Evolutionary conservation across 148 eudicot species (phyloP), one percentile per base, ranked within the genome.

Genomic region (Heliamphora exappendiculata): DNA sequence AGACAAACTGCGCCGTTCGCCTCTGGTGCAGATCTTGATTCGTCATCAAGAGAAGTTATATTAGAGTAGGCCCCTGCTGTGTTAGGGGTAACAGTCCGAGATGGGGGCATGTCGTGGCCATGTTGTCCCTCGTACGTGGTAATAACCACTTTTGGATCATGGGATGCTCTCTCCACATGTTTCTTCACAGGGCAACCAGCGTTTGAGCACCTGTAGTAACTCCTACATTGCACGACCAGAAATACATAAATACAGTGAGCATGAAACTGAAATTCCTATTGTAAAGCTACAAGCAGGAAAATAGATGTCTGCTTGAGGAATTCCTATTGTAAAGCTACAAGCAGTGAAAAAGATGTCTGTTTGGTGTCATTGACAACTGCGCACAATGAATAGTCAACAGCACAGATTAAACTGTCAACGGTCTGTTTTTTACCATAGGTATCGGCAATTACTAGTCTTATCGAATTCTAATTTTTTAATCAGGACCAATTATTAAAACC

Each of bases 131-230:
- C 98, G 31, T 93, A 93, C 19, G 97, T 86, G 33, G 94, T 87
- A 47, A 91, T 82, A 39, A 93, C 94, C 31, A 85, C 79, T 76
- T 85, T 87, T 16, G 86, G 78, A 78, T 94, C 94, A 76, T 88
- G 82, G 34, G 94, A 83, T 31, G 98, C 90, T 70, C 98, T 83
- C 84, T 91, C 98, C 12, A 93, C 94, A 63, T 90, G 98, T 80
- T 93, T 91, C 84, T 91, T 93, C 8, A 76, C 97, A 1, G 91
- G 88, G 84, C 97, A 94, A 53, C 98, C 91, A 20, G 91, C 71
- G 44, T 81, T 86, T 45, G 97, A 89, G 84, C 97, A 91, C 86
- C 94, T 86, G 84, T 94, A 94, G 85, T 94, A 94, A 84, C 98
- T 94, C 94, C 98, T 94, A 62, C 81, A 88, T 31, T 73, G 62